phyloP scores from a whole-genome alignment of 2,329 filamentous ascomycete genomes.

The Paraphoma sp. region DNA sequence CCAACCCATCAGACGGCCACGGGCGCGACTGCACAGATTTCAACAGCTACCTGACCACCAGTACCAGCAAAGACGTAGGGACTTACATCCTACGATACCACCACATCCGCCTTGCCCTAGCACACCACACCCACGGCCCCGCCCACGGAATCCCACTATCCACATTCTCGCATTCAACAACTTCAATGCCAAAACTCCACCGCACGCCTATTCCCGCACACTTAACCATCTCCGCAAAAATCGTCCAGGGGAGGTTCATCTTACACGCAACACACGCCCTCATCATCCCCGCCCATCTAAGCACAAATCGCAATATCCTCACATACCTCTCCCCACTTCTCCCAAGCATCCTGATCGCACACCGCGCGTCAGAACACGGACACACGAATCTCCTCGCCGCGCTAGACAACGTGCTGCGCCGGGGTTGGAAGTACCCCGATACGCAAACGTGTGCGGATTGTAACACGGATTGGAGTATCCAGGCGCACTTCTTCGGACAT shows the following conservation, averaged over 20 bases:
- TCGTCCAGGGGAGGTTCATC: conserved; percentile 21
- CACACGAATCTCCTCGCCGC: conserved; percentile 30
- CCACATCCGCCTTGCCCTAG: conserved; percentile 38
- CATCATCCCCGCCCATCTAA: conserved; percentile 14
- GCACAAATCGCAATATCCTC: conserved; percentile 13
- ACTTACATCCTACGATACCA: conserved; percentile 34
- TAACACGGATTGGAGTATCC: conserved; percentile 35
- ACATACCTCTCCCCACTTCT: conserved; percentile 22
- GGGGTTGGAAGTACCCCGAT: conserved; percentile 20
- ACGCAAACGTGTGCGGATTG: conserved; percentile 31
- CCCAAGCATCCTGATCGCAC: conserved; percentile 34
- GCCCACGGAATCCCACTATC: conserved; percentile 32
- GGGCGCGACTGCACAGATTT: conserved; percentile 27
- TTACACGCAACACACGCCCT: conserved; percentile 27
- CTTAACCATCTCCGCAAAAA: conserved; percentile 17
- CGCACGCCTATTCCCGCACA: conserved; percentile 18
- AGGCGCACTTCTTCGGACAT: conserved; percentile 5
- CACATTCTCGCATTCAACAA: conserved; percentile 16
- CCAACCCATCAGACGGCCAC: conserved; percentile 1
- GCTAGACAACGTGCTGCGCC: conserved; percentile 26
- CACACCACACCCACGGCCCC: conserved; percentile 20
- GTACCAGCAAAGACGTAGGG: not conserved
- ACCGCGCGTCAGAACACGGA: conserved; percentile 28
- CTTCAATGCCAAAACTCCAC: conserved; percentile 17
- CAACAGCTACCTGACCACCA: conserved; percentile 33